These are phyloP conservation scores for Taphrina sp. DNA, from an alignment of 1,139 yeast species.

Conservation along the genomic window DNA sequence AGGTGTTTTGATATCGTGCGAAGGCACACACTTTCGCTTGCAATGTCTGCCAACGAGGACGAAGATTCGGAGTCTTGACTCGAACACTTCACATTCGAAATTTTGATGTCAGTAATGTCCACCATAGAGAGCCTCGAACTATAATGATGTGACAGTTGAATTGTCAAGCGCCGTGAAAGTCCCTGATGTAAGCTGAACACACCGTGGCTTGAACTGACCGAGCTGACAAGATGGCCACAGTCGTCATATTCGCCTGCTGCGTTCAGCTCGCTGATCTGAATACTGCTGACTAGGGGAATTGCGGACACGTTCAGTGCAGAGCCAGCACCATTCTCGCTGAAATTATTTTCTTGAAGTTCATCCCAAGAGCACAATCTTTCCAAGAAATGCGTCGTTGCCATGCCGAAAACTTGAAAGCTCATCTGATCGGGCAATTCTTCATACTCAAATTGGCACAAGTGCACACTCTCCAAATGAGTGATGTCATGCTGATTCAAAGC, in stretches of 20 bases:
- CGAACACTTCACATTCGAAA: too few relatives aligned
- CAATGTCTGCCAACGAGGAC: too few relatives aligned
- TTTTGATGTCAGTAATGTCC: too few relatives aligned
- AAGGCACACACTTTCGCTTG: too few relatives aligned
- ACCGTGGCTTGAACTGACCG: too few relatives aligned
- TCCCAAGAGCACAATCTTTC: conserved; percentile 43
- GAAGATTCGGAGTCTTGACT: too few relatives aligned
- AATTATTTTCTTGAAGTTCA: conserved; percentile 42
- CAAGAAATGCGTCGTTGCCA: conserved; percentile 37
- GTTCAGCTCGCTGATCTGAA: conserved; percentile 39
- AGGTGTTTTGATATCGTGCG: too few relatives aligned
- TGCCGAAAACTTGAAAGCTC: conserved; percentile 38
- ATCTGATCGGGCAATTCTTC: conserved; percentile 17
- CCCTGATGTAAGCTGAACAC: conserved; percentile 41
- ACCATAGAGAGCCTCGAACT: too few relatives aligned
- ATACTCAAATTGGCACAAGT: conserved; percentile 13
- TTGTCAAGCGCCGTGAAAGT: conserved; percentile 42
- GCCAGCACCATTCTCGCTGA: conserved; percentile 5
- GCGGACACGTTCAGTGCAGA: neutral
- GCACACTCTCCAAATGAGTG: conserved; percentile 18
- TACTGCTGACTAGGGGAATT: conserved; percentile 34
- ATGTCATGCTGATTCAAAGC: neutral
- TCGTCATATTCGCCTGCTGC: conserved; percentile 41
- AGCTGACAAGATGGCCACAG: too few relatives aligned
- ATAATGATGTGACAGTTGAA: too few relatives aligned